These are phyloP conservation scores for Penicillium egyptiacum DNA, from an alignment of 495 filamentous ascomycete species.

Conservation along the genomic window DNA sequence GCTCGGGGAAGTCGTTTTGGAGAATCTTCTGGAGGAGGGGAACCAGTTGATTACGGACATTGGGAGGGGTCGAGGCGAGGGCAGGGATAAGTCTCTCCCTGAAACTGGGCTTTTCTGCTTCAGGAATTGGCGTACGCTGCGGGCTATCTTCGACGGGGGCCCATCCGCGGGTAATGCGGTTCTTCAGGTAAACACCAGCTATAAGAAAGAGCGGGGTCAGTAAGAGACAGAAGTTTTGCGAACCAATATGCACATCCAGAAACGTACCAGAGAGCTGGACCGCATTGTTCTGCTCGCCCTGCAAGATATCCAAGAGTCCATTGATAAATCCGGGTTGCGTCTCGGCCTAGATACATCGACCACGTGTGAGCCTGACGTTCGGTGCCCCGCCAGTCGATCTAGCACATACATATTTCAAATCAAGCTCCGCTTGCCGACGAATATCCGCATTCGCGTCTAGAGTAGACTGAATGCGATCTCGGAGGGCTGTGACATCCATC, in stretches of 20 bases:
- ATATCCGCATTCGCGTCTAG: slow-evolving; percentile 81
- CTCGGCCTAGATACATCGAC: slow-evolving; percentile 68
- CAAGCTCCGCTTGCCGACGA: slow-evolving; percentile 82
- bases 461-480: slow-evolving; percentile 84
- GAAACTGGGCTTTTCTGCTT: slow-evolving; percentile 85
- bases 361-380: slow-evolving; percentile 21
- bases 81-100: slow-evolving; percentile 84
- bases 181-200: slow-evolving; percentile 98
- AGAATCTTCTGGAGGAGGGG: slow-evolving; percentile 94
- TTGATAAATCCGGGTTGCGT: slow-evolving; percentile 86
- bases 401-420: slow-evolving; percentile 84
- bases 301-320: slow-evolving; percentile 84
- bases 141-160: slow-evolving; percentile 66
- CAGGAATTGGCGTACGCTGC: slow-evolving; percentile 68
- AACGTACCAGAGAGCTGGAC: slow-evolving; percentile 81
- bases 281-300: slow-evolving; percentile 77
- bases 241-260: slow-evolving; percentile 12
- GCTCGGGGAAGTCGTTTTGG: slow-evolving; percentile 88
- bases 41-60: slow-evolving; percentile 85
- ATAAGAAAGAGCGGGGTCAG: slow-evolving; percentile 22
- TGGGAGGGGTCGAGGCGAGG: slow-evolving; percentile 73
- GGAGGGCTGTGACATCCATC: slow-evolving; percentile 87
- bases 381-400: slow-evolving; percentile 18
- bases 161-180: slow-evolving; percentile 91
- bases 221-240: slow-evolving; percentile 7